Evolutionary conservation across 257 asterid genomes (phyloP).

Genomic region (Solanum etuberosum): DNA sequence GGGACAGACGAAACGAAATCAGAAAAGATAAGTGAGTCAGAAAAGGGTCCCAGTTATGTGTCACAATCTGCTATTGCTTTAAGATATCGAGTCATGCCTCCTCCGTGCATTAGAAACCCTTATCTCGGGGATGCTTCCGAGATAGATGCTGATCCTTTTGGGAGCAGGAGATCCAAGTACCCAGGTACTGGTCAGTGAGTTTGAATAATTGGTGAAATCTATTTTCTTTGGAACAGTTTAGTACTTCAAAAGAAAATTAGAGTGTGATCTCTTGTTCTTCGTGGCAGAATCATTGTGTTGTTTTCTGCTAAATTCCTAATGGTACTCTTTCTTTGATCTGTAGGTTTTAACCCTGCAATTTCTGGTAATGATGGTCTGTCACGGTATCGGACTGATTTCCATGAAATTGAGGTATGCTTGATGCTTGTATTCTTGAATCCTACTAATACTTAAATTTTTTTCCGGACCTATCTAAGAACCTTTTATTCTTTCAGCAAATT

Average conservation of each 20-base stretch:
- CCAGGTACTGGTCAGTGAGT: conserved; percentile 41
- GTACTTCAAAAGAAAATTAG: not conserved
- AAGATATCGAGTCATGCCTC: conserved; percentile 95
- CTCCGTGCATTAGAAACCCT: conserved; percentile 88
- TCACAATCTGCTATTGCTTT: conserved; percentile 96
- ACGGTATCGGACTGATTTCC: conserved; percentile 77
- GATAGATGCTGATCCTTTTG: conserved; percentile 55
- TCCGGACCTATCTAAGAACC: not conserved
- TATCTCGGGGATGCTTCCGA: conserved; percentile 41
- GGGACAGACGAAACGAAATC: conserved; percentile 24
- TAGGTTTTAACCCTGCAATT: conserved; percentile 48
- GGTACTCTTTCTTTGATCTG: conserved; percentile 1
- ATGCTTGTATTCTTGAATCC: not conserved
- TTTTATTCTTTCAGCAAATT: conserved; percentile 44
- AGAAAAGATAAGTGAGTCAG: conserved; percentile 20
- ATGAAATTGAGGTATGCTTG: conserved; percentile 60
- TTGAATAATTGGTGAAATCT: not conserved
- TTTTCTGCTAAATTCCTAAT: not conserved
- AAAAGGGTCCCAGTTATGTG: conserved; percentile 48
- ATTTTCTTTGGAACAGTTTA: not conserved
- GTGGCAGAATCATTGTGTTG: not conserved
- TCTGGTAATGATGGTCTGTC: conserved; percentile 67
- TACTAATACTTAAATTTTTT: not conserved
- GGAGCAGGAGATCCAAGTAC: conserved; percentile 64
- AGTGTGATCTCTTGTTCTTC: not conserved